Base-by-base conservation (phyloP, 1,284 basidiomycete genomes). In the Trichosporon sp. region DNA sequence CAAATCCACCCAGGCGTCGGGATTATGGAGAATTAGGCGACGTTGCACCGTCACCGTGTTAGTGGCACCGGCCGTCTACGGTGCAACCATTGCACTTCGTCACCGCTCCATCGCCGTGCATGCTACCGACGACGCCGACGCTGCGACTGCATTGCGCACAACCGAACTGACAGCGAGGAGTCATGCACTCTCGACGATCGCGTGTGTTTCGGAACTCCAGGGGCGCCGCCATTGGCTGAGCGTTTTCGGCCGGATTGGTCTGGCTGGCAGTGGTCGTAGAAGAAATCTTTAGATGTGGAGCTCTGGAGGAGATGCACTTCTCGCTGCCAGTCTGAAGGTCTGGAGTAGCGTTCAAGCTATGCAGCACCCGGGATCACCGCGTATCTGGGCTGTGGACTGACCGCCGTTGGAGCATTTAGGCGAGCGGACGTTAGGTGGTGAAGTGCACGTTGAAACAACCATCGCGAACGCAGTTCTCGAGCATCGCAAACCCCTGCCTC, bases 11-110 rank as follows among this genome's bases (percentile, higher is more conserved):
- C 56, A 60, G 56, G 56, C 27, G 18, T 60, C 56, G 56, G 56
- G 27, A 60, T 60, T 60, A 60, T 60, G 56, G 56, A 60, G 56
- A 60, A 60, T 60, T 60, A 60, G 27, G 56, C 56, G 56, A 60
- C 56, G 56, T 29, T 13, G 15, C 27, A 18, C 56, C 56, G 27
- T 31, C 15, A 31, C 29, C 21, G 56, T n/a, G 27, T 60, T 60
- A 29, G 56, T 60, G 56, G 56, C 56, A 60, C 56, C 56, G 56
- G 7, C 27, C 13, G 13, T 29, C 8, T 18, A 31, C 56, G 27
- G 56, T 60, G 29, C 31, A 32, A 29, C 56, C 31, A 25, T 18
- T 13, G 12, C n/a, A 12, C 21, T 60, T 31, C 29, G 31, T n/a
- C 56, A 32, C 21, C 27, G 56, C 56, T 8, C 29, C 27, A 32